Base-by-base conservation (phyloP, 2,329 filamentous ascomycete species). In the Colletotrichum tropicicola region DNA sequence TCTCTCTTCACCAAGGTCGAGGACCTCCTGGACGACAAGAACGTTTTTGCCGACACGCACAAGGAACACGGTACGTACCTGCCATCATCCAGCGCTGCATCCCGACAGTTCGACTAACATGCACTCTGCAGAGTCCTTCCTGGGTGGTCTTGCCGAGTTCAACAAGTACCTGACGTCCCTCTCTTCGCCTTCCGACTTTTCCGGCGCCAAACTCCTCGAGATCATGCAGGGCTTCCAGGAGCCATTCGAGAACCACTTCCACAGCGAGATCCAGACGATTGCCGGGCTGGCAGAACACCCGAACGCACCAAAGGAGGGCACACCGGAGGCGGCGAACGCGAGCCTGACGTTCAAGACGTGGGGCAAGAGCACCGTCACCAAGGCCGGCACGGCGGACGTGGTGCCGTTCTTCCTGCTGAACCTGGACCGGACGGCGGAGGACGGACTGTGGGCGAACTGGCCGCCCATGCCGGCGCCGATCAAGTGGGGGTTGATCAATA, bases 381-480 rank as follows among this genome's bases (percentile, higher is more conserved):
- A 89, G 76, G 87, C 86, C 0, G 86, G 86, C 27, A 79, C 83
- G 37, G 78, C 82, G 17, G 87, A 90, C 64, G 87, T 88, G 0
- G 83, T 91, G 15, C 87, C 88, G 1, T 90, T 91, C 70, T 89
- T 91, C 77, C 72, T 91, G 59, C 74, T 89, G 68, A 91, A 91
- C 71, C 75, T 89, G 21, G 89, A 91, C 73, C 75, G 79, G 43
- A 87, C 83, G 3, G 81, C 78, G 13, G 89, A 91, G 74, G 84
- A 84, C 6, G 87, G 87, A 23, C 73, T 82, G 70, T 90, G 88
- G 87, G 80, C 79, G 12, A 82, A 83, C 69, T 91, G 88, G 88
- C 89, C 89, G 45, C 87, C 88, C 0, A 90, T 91, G 79, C 88
- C 88, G 1, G 80, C 79, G 5, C 83, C 85, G 3, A 81, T 90